phyloP scores from a whole-genome alignment of 768 basidiomycete species.

The Collybia nuda region DNA sequence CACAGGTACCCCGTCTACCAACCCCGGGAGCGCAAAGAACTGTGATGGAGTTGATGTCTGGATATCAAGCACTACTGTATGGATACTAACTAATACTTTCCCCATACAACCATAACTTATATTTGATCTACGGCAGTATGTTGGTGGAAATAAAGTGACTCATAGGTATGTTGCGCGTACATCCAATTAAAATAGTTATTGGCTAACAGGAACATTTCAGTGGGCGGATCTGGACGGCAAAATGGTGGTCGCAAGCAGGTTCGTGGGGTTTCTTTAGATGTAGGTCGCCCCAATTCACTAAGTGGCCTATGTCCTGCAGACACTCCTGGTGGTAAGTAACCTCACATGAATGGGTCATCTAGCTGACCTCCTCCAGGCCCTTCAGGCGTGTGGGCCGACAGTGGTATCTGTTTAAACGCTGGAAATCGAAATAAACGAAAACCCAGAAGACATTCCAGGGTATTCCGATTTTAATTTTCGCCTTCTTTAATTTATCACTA shows the following conservation, averaged over 20 bases:
- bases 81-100: background rate
- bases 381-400: conserved; percentile 10
- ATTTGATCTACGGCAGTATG: conserved; percentile 1
- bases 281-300: background rate
- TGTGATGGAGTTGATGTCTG: conserved; percentile 5
- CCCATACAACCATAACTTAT: background rate
- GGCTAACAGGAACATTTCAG: background rate
- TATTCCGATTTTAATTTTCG: background rate
- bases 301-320: background rate
- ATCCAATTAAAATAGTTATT: background rate
- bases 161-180: conserved; percentile 1
- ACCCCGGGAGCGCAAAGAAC: background rate
- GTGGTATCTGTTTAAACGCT: conserved; percentile 3
- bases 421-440: background rate
- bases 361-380: background rate
- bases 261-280: background rate
- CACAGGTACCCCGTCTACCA: background rate
- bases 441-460: no score
- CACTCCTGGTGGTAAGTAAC: conserved; percentile 1
- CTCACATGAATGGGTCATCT: no score
- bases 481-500: background rate
- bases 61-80: background rate
- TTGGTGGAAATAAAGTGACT: background rate
- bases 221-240: conserved; percentile 8
- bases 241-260: conserved; percentile 11